Conservation (phyloP, 2,329 filamentous ascomycete genomes). For the Chaetomiaceae sp. region DNA sequence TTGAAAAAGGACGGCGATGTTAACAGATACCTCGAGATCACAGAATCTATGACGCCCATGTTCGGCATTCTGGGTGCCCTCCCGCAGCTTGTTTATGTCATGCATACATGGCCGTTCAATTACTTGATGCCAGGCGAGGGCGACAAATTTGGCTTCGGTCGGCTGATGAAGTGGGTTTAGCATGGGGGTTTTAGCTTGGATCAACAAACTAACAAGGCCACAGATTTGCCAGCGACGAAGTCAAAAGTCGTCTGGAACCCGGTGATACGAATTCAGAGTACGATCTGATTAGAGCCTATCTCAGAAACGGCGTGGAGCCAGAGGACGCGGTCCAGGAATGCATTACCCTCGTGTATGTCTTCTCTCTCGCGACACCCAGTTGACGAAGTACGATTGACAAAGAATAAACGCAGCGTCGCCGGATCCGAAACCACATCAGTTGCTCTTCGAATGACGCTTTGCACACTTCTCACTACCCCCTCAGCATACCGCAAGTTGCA, state of each 20-base stretch:
- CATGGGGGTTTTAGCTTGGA: no score
- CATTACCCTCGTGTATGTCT: background rate
- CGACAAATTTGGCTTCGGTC: background rate
- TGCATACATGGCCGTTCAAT: background rate
- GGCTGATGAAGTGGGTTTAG: background rate
- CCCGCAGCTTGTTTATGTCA: background rate
- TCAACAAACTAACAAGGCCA: no score
- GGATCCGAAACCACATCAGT: background rate
- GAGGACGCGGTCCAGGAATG: background rate
- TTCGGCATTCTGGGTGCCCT: background rate
- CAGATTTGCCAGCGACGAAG: no score
- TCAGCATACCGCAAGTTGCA: background rate
- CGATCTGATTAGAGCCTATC: background rate
- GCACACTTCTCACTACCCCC: background rate
- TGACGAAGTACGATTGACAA: no score
- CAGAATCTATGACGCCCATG: background rate
- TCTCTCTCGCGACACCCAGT: no score
- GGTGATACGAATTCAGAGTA: background rate
- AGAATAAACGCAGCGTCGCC: background rate
- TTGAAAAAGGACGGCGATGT: background rate
- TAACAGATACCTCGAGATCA: background rate
- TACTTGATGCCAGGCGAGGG: background rate
- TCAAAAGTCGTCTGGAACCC: no score
- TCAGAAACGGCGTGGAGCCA: background rate
- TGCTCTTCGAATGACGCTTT: background rate